Evolutionary conservation across 73 alveolate genomes (phyloP).

Genomic region (Durusdinium trenchii): DNA sequence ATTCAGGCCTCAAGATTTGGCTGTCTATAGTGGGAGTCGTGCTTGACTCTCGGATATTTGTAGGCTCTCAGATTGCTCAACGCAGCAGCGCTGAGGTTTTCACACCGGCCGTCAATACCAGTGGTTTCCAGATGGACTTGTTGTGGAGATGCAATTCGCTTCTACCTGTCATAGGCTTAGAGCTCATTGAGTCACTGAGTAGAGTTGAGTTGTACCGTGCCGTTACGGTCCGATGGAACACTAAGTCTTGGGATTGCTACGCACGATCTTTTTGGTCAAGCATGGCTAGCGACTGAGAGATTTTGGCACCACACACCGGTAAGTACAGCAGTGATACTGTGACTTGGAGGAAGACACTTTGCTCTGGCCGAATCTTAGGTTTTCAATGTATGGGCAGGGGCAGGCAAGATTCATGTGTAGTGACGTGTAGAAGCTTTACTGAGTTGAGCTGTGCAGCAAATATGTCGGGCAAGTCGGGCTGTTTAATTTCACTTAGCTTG

Average conservation of each 20-base stretch:
- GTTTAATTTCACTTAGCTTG: not conserved
- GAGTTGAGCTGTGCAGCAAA: not conserved
- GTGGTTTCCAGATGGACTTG: constrained; percentile 25
- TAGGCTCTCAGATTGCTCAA: not conserved
- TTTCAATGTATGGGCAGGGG: not conserved
- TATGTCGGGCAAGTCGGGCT: not conserved
- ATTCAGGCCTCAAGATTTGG: not conserved
- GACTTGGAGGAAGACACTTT: not conserved
- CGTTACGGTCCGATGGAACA: not conserved
- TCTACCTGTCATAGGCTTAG: not conserved
- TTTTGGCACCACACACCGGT: not conserved
- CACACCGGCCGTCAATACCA: not conserved
- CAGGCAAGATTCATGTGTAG: not conserved
- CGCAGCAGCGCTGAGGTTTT: constrained; percentile 8
- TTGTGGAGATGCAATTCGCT: constrained; percentile 17
- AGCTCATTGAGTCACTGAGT: not conserved
- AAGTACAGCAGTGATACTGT: not conserved
- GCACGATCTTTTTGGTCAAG: not conserved
- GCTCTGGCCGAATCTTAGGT: not conserved
- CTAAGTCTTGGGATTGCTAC: not conserved
- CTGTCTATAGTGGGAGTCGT: constrained; percentile 15
- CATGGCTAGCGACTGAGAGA: not conserved
- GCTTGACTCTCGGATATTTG: not conserved
- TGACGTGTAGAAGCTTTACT: not conserved
- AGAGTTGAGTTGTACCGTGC: not conserved